Evolutionary conservation across 345 rosid genomes (phyloP).

Genomic region (Corchorus olitorius): DNA sequence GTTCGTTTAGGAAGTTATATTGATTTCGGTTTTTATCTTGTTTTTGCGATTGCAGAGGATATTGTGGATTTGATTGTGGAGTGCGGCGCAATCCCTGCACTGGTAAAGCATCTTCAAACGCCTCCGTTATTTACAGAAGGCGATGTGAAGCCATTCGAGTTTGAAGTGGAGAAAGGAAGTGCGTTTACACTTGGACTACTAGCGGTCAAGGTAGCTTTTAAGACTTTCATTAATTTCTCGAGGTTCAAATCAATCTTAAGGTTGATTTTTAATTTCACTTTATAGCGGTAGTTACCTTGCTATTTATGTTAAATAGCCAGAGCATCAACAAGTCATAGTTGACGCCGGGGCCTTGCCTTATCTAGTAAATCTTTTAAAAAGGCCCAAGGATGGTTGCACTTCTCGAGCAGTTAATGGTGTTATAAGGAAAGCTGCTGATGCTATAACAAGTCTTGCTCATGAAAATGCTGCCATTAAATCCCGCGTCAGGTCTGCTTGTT

Average conservation of each 20-base stretch:
- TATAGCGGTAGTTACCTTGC: neutral
- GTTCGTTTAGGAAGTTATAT: neutral
- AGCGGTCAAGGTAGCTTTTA: constrained; percentile 27
- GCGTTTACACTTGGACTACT: constrained; percentile 65
- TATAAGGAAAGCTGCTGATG: constrained; percentile 76
- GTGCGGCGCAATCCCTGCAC: constrained; percentile 61
- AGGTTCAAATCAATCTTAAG: neutral
- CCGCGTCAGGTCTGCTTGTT: constrained; percentile 50
- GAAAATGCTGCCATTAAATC: constrained; percentile 66
- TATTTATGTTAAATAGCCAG: constrained; percentile 46
- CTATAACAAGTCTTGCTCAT: constrained; percentile 72
- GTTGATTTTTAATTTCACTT: neutral
- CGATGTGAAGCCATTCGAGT: constrained; percentile 30
- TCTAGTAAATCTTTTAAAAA: constrained; percentile 58
- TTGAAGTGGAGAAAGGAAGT: constrained; percentile 62
- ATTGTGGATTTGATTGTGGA: constrained; percentile 54
- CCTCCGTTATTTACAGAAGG: constrained; percentile 22
- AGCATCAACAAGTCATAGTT: constrained; percentile 69
- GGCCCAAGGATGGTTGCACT: constrained; percentile 27
- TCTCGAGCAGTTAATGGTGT: constrained; percentile 41
- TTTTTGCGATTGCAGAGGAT: constrained; percentile 45
- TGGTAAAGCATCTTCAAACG: constrained; percentile 52
- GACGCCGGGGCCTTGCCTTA: constrained; percentile 69
- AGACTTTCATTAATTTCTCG: neutral
- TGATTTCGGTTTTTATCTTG: neutral